Evolutionary conservation across 129 eudicot genomes (phyloP), one percentile per base, ranked within the genome.

Genomic region (Flaveria bidentis): DNA sequence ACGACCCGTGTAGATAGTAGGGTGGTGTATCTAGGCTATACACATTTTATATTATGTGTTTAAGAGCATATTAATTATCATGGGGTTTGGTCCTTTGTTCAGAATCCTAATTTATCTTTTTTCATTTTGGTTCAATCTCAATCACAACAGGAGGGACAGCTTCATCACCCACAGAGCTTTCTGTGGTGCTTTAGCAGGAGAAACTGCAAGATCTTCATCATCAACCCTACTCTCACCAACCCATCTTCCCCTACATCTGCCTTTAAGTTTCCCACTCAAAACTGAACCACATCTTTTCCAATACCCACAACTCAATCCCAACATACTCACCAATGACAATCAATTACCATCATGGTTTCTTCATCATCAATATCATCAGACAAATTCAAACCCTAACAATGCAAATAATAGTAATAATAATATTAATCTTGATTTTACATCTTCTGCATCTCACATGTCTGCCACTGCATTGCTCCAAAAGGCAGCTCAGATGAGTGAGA

Each of bases 151-250:
- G 96, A 76, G 96, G 85, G 96, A 89, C 82, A 89, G 92, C 72
- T 89, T 89, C 87, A 87, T 89, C 73, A 89, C 92, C 14, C 96
- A 89, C 63, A 87, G 96, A 78, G 95, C 95, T 49, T 89, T 89
- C 55, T 89, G 95, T 81, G 95, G 88, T 69, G 91, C 87, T 77
- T 80, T 89, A 68, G 85, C 96, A 83, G 88, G 78, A 83, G 92
- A 89, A 74, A 83, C 77, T 72, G 82, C 86, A 76, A 85, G 88
- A 79, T 63, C 88, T 73, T 78, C 82, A 44, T 71, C 86, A 50
- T 44, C 78, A 72, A 71, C 81, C n/a, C 78, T 73, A 52, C 53
- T 67, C 20, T 51, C 82, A 83, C 71, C 85, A 74, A 74, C 33
- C 75, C 78, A 81, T 33, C 76, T 45, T 57, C 81, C 71, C 5